Conservation (phyloP, 352 stramenopile genomes). For the Phytophthora pini region DNA sequence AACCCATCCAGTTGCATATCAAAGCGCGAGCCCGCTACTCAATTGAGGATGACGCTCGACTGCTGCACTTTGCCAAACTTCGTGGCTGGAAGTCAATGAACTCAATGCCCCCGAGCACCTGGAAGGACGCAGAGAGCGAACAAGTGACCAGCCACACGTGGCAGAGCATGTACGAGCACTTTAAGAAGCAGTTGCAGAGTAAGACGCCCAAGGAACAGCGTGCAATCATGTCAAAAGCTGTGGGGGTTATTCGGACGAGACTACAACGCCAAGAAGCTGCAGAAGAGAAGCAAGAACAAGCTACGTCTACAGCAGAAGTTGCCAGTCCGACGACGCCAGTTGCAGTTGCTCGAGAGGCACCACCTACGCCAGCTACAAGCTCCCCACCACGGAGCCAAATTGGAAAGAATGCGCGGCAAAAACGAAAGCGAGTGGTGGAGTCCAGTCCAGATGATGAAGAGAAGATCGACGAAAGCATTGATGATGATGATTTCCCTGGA, state of each 20-base stretch:
- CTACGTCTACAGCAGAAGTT: neutral
- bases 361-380: conserved; percentile 12
- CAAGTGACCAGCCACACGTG: conserved; percentile 43
- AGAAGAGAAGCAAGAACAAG: neutral
- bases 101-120: conserved; percentile 22
- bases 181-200: conserved; percentile 44
- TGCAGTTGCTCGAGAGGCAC: neutral
- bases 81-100: conserved; percentile 25
- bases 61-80: conserved; percentile 53
- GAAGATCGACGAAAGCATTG: conserved; percentile 3
- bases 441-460: conserved; percentile 3
- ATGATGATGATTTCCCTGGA: neutral
- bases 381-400: conserved; percentile 5
- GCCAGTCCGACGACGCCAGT: neutral
- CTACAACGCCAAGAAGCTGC: conserved; percentile 5
- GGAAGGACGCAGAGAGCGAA: conserved; percentile 17
- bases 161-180: conserved; percentile 62
- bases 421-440: conserved; percentile 11
- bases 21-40: conserved; percentile 34
- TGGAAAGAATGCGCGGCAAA: conserved; percentile 9
- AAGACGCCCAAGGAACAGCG: conserved; percentile 45
- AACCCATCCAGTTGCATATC: neutral
- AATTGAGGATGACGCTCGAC: conserved; percentile 44
- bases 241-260: conserved; percentile 18
- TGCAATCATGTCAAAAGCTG: conserved; percentile 29